phyloP scores from a whole-genome alignment of 169 alveolate species.

The Cryptosporidium sp. region DNA sequence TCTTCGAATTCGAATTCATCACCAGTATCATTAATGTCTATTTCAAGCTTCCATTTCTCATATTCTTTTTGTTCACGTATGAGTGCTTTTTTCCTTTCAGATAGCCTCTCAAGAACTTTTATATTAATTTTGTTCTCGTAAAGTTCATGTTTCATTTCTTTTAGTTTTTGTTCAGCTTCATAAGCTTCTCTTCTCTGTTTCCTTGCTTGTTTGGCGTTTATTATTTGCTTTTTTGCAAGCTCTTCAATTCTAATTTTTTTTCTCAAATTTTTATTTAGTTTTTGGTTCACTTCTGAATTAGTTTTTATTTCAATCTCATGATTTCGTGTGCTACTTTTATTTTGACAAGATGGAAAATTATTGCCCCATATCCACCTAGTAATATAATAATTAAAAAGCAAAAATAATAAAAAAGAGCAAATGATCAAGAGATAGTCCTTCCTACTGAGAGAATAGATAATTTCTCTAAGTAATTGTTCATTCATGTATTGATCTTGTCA shows the following conservation, averaged over 20 bases:
- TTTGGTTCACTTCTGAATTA: not conserved
- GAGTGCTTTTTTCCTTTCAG: not conserved
- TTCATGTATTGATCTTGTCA: not conserved
- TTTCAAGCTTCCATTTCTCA: conserved; percentile 24
- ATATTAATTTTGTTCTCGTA: conserved; percentile 21
- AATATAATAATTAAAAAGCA: not conserved
- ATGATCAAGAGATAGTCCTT: conserved; percentile 25
- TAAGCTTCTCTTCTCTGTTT: conserved; percentile 22
- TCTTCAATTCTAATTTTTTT: conserved; percentile 36
- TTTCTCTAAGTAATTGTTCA: not conserved
- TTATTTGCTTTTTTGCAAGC: conserved; percentile 13
- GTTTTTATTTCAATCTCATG: not conserved
- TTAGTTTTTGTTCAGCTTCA: conserved; percentile 22
- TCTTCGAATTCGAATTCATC: conserved; percentile 27
- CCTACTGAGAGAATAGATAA: not conserved
- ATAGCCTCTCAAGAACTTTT: conserved; percentile 8
- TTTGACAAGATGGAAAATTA: not conserved
- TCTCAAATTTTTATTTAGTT: not conserved
- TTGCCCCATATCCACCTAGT: conserved; percentile 21
- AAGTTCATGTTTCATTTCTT: conserved; percentile 25
- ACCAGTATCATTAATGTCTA: conserved; percentile 12
- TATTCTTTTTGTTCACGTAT: conserved; percentile 7
- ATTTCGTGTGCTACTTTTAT: not conserved
- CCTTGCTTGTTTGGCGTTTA: conserved; percentile 57
- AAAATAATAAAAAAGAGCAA: conserved; percentile 11